A percentile compares a stretch with the other conserved stretches of the same genome.
These are phyloP conservation scores for Fonsecaea pugnacius DNA, from an alignment of 2,329 filamentous ascomycete species.

Conservation along the genomic window DNA sequence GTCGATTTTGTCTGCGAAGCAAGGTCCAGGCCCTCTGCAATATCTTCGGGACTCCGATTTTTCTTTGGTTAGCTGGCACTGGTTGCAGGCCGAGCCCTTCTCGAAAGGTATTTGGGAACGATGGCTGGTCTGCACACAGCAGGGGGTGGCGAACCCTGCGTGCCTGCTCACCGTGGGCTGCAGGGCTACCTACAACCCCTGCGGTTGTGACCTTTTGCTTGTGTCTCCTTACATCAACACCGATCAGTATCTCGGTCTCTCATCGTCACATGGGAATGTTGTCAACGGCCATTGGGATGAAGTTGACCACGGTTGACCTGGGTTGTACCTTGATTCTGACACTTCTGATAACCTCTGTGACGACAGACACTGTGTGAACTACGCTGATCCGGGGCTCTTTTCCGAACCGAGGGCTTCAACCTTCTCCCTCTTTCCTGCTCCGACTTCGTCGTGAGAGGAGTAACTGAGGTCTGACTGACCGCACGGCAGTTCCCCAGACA, in stretches of 20 bases:
- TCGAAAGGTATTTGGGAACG: not conserved
- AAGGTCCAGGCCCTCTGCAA: constrained; percentile 15
- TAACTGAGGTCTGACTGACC: not conserved
- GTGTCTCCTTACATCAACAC: not conserved
- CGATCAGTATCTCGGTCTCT: not conserved
- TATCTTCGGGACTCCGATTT: constrained; percentile 1
- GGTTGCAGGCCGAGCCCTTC: not conserved
- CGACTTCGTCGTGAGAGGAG: not conserved
- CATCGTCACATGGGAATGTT: not conserved
- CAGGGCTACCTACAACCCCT: not conserved
- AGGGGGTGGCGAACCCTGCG: not conserved
- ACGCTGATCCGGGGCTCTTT: not conserved
- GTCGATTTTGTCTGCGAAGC: not conserved
- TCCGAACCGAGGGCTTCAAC: not conserved
- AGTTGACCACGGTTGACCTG: not conserved
- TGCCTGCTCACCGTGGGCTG: not conserved
- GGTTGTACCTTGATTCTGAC: not conserved
- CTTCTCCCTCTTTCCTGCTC: not conserved
- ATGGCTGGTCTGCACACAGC: not conserved
- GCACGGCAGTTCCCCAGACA: not conserved
- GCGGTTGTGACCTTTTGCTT: not conserved
- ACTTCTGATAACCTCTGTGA: not conserved
- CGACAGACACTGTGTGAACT: not conserved
- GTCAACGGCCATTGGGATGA: not conserved
- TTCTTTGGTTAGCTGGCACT: not conserved